Percentiles rank a stretch among this genome's conserved stretches.
These are phyloP conservation scores for Hypoxylon rickii DNA, from an alignment of 495 filamentous ascomycete genomes.

Conservation along the genomic window DNA sequence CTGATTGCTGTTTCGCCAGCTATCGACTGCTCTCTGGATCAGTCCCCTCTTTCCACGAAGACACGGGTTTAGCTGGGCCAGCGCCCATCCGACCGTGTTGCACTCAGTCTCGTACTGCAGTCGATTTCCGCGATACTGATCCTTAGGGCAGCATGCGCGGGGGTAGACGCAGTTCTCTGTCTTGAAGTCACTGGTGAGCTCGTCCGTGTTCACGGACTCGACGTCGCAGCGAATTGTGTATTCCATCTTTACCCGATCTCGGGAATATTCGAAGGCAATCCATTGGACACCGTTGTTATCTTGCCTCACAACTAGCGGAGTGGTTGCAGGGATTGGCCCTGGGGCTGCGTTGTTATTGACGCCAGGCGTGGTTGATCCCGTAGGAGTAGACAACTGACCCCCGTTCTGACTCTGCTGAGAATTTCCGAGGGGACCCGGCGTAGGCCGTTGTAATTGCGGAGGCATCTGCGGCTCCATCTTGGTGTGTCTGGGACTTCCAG, in stretches of 20 bases:
- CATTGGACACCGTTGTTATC: constrained; percentile 97
- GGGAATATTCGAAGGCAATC: constrained; percentile 98
- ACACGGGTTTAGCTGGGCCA: constrained; percentile 89
- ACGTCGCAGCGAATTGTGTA: constrained; percentile 99
- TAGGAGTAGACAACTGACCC: constrained; percentile 57
- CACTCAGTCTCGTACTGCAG: constrained; percentile 97
- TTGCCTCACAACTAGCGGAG: constrained; percentile 90
- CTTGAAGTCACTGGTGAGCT: constrained; percentile 85
- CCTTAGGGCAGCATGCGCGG: constrained; percentile 90
- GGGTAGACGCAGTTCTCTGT: constrained; percentile 98
- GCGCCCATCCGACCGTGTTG: constrained; percentile 96
- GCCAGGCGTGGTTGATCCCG: constrained; percentile 41
- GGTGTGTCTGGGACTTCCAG: constrained; percentile 62
- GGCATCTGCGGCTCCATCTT: constrained; percentile 67
- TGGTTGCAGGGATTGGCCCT: constrained; percentile 98
- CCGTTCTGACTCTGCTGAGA: constrained; percentile 54
- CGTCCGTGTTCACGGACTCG: constrained; percentile 91
- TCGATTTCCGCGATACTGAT: constrained; percentile 93
- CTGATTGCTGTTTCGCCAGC: constrained; percentile 98
- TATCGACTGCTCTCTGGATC: constrained; percentile 96
- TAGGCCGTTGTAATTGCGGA: constrained; percentile 60
- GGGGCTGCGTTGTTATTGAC: constrained; percentile 91
- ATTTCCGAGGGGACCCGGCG: constrained; percentile 57
- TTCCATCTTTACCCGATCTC: constrained; percentile 98
- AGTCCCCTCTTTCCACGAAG: constrained; percentile 91